phyloP scores from a whole-genome alignment of 495 filamentous ascomycete genomes.

The Trichocladium uniseriatum region DNA sequence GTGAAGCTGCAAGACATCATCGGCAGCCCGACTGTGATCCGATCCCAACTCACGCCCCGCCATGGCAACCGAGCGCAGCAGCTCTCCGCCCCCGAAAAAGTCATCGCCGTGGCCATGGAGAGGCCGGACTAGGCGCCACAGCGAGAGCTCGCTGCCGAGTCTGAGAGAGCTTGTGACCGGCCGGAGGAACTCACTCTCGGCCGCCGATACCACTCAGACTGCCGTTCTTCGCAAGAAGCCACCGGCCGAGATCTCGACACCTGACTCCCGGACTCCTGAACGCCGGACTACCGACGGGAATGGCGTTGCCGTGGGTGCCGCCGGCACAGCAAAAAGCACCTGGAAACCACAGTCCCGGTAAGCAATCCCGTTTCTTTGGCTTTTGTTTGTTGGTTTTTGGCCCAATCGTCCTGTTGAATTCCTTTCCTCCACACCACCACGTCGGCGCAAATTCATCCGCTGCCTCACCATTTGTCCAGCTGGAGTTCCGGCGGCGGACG shows the following conservation, averaged over 20 bases:
- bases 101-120: slow-evolving; percentile 7
- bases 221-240: slow-evolving; percentile 6
- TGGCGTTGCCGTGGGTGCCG: neutral
- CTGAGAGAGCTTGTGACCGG: slow-evolving; percentile 2
- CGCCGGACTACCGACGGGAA: neutral
- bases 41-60: neutral
- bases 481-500: neutral
- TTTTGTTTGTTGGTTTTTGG: neutral
- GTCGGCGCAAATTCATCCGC: neutral
- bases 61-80: neutral
- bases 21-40: neutral
- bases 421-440: neutral
- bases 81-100: neutral
- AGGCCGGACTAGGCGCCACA: slow-evolving; percentile 5
- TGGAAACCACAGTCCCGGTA: slow-evolving; percentile 1
- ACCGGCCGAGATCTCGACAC: neutral
- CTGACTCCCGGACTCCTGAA: neutral
- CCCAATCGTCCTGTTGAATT: neutral
- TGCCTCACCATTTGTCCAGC: neutral
- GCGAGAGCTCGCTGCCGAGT: slow-evolving; percentile 3
- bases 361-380: neutral
- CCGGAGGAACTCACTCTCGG: slow-evolving; percentile 6
- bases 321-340: neutral
- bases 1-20: neutral
- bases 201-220: neutral